A percentile compares a stretch with the other conserved stretches of the same genome.
Conservation (phyloP, 1,284 basidiomycete species). For the Heimioporus punctisporus region DNA sequence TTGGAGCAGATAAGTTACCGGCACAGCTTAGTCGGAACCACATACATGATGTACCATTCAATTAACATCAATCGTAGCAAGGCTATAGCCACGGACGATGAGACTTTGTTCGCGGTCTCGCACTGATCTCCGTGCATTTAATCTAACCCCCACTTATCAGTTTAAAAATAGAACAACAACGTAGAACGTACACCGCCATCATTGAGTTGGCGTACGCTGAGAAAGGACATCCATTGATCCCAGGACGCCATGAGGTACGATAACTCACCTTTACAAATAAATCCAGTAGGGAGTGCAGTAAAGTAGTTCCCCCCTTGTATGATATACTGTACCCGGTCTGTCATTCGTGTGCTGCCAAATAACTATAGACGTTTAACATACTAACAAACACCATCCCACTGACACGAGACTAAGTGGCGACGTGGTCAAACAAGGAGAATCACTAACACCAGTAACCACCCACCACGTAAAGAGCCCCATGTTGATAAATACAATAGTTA, state of each 20-base stretch:
- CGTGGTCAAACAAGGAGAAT: neutral
- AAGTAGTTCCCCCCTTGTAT: neutral
- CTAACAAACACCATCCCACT: slow-evolving; percentile 12
- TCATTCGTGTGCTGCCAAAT: neutral
- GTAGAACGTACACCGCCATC: slow-evolving; percentile 16
- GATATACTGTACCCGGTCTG: neutral
- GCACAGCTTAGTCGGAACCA: no score
- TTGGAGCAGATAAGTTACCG: no score
- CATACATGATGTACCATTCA: no score
- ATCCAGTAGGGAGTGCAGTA: neutral
- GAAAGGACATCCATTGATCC: neutral
- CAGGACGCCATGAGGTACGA: neutral
- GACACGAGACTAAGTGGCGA: slow-evolving; percentile 7
- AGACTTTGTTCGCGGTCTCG: slow-evolving; percentile 9
- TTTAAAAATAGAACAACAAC: neutral
- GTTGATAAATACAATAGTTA: slow-evolving; percentile 16
- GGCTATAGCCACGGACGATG: neutral
- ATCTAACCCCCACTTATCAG: slow-evolving; percentile 3
- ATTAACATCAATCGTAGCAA: slow-evolving; percentile 15
- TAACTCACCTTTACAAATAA: slow-evolving; percentile 10
- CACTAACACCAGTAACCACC: neutral
- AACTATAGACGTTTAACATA: neutral
- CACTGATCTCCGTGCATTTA: slow-evolving; percentile 13
- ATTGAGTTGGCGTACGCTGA: slow-evolving; percentile 17
- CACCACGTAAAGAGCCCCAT: slow-evolving; percentile 21